Conservation (phyloP, 1,284 basidiomycete species). For the Meira miltonrushii region DNA sequence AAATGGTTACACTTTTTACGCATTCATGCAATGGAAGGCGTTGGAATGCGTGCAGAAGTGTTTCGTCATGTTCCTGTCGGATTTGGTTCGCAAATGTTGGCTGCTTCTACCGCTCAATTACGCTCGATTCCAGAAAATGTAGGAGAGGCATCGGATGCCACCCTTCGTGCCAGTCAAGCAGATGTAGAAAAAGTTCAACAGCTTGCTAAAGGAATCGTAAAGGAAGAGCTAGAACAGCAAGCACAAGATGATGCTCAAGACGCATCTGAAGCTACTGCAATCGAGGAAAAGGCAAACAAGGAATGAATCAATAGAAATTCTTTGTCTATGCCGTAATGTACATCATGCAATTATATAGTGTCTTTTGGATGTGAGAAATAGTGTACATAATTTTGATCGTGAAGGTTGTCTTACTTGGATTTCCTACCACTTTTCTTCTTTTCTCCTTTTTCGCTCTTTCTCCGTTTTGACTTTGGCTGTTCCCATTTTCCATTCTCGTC, state of each 20-base stretch:
- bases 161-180: constrained; percentile 5
- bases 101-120: constrained; percentile 5
- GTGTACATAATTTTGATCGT: too few species aligned
- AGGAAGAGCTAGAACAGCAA: constrained; percentile 9
- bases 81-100: constrained; percentile 3
- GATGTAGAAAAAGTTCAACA: not conserved
- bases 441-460: not conserved
- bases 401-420: not conserved
- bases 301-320: not conserved
- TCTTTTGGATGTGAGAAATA: too few species aligned
- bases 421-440: not conserved
- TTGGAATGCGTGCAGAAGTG: constrained; percentile 71
- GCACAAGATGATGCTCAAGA: constrained; percentile 2
- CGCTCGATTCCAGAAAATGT: not conserved
- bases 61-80: constrained; percentile 6
- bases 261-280: constrained; percentile 2
- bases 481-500: not conserved
- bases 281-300: not conserved
- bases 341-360: too few species aligned
- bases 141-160: not conserved
- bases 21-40: constrained; percentile 72
- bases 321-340: too few species aligned
- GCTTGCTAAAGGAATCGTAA: constrained; percentile 1
- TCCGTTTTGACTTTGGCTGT: not conserved
- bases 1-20: constrained; percentile 76